Evolutionary conservation across 805 yeast species (phyloP).

Genomic region (Kazachstania psychrophila): DNA sequence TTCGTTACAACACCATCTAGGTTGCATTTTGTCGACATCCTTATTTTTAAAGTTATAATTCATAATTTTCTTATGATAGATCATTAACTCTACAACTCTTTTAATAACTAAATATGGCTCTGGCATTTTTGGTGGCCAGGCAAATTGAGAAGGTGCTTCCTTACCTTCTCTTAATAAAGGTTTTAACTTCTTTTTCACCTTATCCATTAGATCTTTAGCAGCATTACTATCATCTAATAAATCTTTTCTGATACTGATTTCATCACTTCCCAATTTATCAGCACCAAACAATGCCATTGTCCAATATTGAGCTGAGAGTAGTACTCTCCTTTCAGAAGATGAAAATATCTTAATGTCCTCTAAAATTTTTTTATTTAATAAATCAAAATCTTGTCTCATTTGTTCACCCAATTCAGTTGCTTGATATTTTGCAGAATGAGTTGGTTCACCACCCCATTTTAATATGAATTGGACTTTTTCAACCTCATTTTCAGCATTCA

Average conservation of each 20-base stretch:
- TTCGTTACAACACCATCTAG: constrained; percentile 93
- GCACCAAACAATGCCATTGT: constrained; percentile 67
- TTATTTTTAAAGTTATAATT: constrained; percentile 62
- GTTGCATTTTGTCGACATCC: constrained; percentile 60
- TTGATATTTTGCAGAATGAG: constrained; percentile 93
- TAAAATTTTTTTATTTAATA: constrained; percentile 75
- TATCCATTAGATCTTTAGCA: constrained; percentile 95
- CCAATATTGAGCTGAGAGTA: constrained; percentile 84
- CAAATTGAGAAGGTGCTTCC: constrained; percentile 93
- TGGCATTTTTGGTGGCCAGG: constrained; percentile 99
- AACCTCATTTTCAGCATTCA: constrained; percentile 58
- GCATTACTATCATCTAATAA: constrained; percentile 94
- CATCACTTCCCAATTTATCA: constrained; percentile 66
- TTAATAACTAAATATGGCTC: constrained; percentile 92
- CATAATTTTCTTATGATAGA: constrained; percentile 78
- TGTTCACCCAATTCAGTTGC: constrained; percentile 94
- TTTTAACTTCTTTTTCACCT: constrained; percentile 91
- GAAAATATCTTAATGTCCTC: constrained; percentile 81
- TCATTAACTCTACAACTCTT: constrained; percentile 92
- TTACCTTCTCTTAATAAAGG: constrained; percentile 91
- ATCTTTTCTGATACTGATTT: constrained; percentile 77
- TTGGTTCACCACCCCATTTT: constrained; percentile 99
- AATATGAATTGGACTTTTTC: constrained; percentile 93
- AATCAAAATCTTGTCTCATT: constrained; percentile 80
- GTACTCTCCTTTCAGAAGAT: constrained; percentile 89